These are phyloP conservation scores for Porosira glacialis DNA, from an alignment of 352 stramenopile species.

Conservation along the genomic window DNA sequence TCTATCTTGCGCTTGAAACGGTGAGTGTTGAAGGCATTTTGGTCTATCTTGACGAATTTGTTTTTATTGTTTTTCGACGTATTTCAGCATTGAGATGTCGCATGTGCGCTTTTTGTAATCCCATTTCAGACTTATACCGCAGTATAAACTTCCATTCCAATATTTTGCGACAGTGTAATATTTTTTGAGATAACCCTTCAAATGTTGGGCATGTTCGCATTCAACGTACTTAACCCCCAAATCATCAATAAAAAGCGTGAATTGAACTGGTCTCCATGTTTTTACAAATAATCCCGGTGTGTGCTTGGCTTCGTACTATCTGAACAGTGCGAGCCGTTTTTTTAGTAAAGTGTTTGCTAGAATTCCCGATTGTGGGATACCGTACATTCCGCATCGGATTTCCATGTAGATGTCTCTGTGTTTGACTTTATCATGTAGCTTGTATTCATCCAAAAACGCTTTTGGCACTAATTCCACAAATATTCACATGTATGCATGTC, in stretches of 20 bases:
- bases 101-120: neutral
- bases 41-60: neutral
- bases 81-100: slow-evolving; percentile 5
- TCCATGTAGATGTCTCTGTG: slow-evolving; percentile 22
- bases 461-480: slow-evolving; percentile 17
- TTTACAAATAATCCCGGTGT: neutral
- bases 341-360: neutral
- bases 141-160: neutral
- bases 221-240: neutral
- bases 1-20: slow-evolving; percentile 7
- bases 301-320: neutral
- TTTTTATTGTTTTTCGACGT: slow-evolving; percentile 11
- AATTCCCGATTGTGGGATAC: slow-evolving; percentile 31
- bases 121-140: neutral
- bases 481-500: slow-evolving; percentile 49
- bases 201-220: neutral
- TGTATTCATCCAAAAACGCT: slow-evolving; percentile 32
- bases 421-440: slow-evolving; percentile 18
- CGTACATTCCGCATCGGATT: slow-evolving; percentile 22
- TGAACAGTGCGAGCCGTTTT: neutral
- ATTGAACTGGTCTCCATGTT: neutral
- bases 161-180: neutral
- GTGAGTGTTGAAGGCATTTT: neutral
- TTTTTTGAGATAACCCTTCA: neutral
- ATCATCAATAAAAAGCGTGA: neutral